Evolutionary conservation across 2,329 filamentous ascomycete genomes (phyloP), one percentile per base, ranked within the genome.

Genomic region (Aureobasidium pullulans): DNA sequence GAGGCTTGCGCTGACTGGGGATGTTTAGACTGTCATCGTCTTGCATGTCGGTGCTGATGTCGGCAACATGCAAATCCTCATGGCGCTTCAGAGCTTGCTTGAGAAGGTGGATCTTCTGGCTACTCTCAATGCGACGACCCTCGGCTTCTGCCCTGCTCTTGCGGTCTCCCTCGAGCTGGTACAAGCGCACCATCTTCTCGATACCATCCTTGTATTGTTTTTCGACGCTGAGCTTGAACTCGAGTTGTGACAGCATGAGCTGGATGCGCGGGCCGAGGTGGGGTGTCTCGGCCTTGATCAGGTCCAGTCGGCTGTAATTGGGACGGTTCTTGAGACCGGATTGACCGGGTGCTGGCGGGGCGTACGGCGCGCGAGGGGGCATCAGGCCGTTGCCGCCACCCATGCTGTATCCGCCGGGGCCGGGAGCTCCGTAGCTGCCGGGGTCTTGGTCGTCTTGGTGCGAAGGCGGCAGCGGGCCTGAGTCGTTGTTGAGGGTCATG

Each of bases 201-300:
- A 99, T 94, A 63, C 94, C 94, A 70, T 96, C 95, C 65, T 97
- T 91, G 75, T 99, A 99, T 76, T 99, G 94, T 72, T 96, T 96
- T 73, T 99, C 94, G 31, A 99, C 94, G 66, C 94, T 96, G 62
- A 99, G 83, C 78, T 99, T 99, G 79, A 99, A 99, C 75, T 97
- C 91, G 64, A 99, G 87, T 74, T 99, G 94, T 49, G 94, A 96
- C 70, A 99, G 80, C 94, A 99, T 99, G 69, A 97, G 88, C 77
- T 99, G 94, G 69, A 99, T 99, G 66, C 95, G 91, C 62, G 94
- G 93, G 36, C 94, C 94, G 63, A 99, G 86, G 72, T 96, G 90
- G 16, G 89, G 89, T 34, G 92, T 96, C 72, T 99, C 94, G 76
- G 95, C 96, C 84, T 97, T 97, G 78, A 99, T 96, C 64, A 99